Conservation (phyloP, 768 basidiomycete genomes). For the Pisolithus tinctorius region DNA sequence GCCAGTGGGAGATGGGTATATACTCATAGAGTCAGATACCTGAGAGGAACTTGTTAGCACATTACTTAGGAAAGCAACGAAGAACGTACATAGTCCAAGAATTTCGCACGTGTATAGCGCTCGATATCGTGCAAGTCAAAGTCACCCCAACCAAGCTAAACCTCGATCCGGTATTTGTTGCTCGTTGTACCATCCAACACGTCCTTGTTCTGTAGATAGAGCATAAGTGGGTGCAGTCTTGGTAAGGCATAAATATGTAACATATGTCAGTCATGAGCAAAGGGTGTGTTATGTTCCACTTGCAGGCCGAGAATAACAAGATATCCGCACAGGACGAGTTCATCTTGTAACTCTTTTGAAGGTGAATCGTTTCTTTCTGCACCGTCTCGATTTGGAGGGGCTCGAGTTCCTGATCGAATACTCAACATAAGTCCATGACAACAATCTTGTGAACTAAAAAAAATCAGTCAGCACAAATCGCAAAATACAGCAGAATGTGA, state of each 20-base stretch:
- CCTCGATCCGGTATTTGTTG: constrained; percentile 98
- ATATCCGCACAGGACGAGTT: constrained; percentile 99
- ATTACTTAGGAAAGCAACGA: background rate
- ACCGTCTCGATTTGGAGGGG: constrained; percentile 98
- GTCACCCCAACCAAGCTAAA: constrained; percentile 95
- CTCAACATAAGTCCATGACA: constrained; percentile 96
- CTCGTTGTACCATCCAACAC: constrained; percentile 96
- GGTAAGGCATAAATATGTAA: constrained; percentile 2
- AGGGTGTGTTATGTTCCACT: constrained; percentile 98
- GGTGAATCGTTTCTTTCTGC: constrained; percentile 99
- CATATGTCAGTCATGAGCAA: constrained; percentile 89
- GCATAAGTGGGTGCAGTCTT: constrained; percentile 3
- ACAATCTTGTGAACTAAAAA: constrained; percentile 78
- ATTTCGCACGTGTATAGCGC: constrained; percentile 97
- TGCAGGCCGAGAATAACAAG: constrained; percentile 91
- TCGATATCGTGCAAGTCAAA: constrained; percentile 99
- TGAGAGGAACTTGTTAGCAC: constrained; percentile 19
- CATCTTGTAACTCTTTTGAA: constrained; percentile 99
- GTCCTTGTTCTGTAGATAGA: constrained; percentile 66
- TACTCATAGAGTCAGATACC: constrained; percentile 96
- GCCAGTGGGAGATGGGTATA: constrained; percentile 98
- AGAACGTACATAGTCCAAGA: constrained; percentile 84
- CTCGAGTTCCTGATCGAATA: constrained; percentile 98
- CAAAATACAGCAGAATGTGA: constrained; percentile 20
- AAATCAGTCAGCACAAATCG: constrained; percentile 9